Evolutionary conservation across 192 early-diverging fungal genomes (phyloP).

Genomic region (Geranomyces michiganensis): DNA sequence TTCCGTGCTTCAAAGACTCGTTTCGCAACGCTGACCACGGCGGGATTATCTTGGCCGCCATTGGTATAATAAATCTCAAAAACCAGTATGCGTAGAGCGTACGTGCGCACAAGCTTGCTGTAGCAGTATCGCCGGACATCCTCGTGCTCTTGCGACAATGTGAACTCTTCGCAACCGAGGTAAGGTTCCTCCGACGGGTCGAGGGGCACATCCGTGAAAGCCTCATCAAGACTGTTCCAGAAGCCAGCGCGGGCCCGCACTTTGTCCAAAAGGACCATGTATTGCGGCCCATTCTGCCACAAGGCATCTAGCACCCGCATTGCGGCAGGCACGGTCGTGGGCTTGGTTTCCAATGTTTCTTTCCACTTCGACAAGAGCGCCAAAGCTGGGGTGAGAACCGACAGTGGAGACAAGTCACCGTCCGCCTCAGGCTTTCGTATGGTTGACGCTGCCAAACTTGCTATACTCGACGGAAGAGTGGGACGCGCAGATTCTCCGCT

Average conservation of each 20-base stretch:
- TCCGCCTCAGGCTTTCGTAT: neutral
- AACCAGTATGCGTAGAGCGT: conserved; percentile 37
- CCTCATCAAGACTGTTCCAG: conserved; percentile 36
- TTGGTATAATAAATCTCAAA: conserved; percentile 35
- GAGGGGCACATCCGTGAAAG: conserved; percentile 26
- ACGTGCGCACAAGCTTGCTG: conserved; percentile 15
- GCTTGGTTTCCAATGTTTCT: conserved; percentile 13
- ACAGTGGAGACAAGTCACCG: neutral
- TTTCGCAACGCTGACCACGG: conserved; percentile 15
- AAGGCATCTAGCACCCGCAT: conserved; percentile 39
- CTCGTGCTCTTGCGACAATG: neutral
- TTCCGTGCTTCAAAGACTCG: conserved; percentile 6
- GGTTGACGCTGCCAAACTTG: neutral
- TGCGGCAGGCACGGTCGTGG: conserved; percentile 37
- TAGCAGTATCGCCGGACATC: conserved; percentile 25
- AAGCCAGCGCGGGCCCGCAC: conserved; percentile 30
- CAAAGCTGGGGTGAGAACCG: conserved; percentile 24
- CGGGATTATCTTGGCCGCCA: neutral
- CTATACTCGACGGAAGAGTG: neutral
- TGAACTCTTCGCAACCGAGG: conserved; percentile 8
- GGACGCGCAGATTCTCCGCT: conserved; percentile 24
- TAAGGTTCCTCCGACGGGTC: conserved; percentile 15
- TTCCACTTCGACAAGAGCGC: conserved; percentile 25
- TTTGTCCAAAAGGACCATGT: conserved; percentile 31
- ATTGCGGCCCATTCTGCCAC: conserved; percentile 42